A percentile compares a stretch with the other conserved stretches of the same genome.
phyloP scores from a whole-genome alignment of 495 filamentous ascomycete genomes.

The Xylaria flabelliformis region DNA sequence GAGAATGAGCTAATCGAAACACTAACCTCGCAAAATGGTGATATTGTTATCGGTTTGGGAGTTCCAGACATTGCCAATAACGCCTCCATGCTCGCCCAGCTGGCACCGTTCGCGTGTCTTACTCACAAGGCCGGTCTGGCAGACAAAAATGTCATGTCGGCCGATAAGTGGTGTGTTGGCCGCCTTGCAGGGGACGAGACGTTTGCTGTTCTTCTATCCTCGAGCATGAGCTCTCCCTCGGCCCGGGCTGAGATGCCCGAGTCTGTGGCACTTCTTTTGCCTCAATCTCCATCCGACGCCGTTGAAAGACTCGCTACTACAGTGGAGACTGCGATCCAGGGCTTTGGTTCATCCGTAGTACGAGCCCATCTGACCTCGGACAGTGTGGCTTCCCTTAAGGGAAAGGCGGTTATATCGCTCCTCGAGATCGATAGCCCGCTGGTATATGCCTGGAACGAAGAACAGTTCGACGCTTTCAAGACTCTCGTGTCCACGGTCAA shows the following conservation, averaged over 20 bases:
- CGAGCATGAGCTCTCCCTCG: background rate
- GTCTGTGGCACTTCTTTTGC: conserved; percentile 1
- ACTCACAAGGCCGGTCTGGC: background rate
- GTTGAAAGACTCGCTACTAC: background rate
- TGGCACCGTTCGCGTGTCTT: background rate
- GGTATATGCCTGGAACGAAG: background rate
- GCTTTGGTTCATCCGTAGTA: background rate
- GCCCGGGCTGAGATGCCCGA: background rate
- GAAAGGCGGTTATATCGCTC: background rate
- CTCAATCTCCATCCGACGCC: background rate
- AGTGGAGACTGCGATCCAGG: background rate
- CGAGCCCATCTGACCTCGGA: background rate
- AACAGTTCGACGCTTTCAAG: background rate
- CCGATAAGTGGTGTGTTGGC: background rate
- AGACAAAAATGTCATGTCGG: background rate
- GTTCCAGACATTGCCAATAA: background rate
- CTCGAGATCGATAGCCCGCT: conserved; percentile 3
- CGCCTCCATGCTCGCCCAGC: background rate
- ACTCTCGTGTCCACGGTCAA: background rate
- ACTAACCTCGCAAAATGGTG: background rate
- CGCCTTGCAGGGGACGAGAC: background rate
- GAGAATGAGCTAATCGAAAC: background rate
- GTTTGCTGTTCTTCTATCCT: background rate
- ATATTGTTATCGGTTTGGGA: background rate
- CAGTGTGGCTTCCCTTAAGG: background rate